Conservation (phyloP, 371 early-diverging fungal genomes). For the Zychaea mexicana region DNA sequence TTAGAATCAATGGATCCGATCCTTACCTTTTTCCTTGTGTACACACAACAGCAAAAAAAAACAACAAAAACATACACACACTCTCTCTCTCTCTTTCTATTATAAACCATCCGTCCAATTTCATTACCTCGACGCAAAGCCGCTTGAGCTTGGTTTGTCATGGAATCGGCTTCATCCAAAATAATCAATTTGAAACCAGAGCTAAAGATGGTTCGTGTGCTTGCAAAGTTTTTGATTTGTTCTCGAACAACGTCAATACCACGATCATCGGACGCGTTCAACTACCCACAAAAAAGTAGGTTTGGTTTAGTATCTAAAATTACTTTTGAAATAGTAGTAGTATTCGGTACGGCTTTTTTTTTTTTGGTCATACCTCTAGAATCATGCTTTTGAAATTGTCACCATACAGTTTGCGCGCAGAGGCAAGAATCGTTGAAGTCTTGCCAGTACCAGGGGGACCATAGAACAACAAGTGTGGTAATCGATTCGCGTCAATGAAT, state of each 20-base stretch:
- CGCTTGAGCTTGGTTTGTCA: conserved; percentile 97
- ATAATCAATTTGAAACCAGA: conserved; percentile 94
- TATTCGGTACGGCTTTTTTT: no score
- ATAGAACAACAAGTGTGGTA: conserved; percentile 98
- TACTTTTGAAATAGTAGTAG: no score
- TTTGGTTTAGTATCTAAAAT: no score
- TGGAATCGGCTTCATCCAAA: conserved; percentile 98
- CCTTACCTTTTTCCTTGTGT: no score
- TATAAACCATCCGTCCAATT: no score
- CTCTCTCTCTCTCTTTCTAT: no score
- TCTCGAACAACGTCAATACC: conserved; percentile 99
- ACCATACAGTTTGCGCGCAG: conserved; percentile 85
- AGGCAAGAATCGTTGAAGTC: conserved; percentile 96
- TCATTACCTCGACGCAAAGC: conserved; percentile 87
- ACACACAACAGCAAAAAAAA: no score
- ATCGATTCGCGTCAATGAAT: conserved; percentile 70
- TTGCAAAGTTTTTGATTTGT: conserved; percentile 98
- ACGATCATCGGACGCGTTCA: conserved; percentile 99
- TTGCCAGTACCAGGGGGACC: conserved; percentile 99
- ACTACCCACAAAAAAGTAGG: conserved; percentile 35
- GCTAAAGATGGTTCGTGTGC: conserved; percentile 78
- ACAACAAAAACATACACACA: no score
- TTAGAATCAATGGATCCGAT: no score
- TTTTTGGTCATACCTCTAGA: conserved; percentile 67
- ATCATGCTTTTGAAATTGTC: conserved; percentile 82